A percentile compares a stretch with the other conserved stretches of the same genome.
phyloP scores from a whole-genome alignment of 2,329 filamentous ascomycete genomes.

The Bipolaris oryzae region DNA sequence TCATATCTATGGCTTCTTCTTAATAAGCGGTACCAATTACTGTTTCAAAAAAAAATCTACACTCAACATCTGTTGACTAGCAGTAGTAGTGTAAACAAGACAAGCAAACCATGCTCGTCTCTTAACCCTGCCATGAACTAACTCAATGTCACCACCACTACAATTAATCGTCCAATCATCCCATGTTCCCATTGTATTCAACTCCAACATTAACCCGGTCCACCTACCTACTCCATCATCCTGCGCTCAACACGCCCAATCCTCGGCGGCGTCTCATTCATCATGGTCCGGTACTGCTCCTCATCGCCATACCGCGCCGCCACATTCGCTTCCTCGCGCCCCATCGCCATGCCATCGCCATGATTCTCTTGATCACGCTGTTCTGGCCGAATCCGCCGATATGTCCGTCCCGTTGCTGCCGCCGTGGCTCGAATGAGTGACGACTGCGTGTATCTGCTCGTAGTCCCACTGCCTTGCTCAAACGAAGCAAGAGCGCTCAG shows the following conservation, averaged over 20 bases:
- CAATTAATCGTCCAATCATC: neutral
- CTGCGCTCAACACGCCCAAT: slow-evolving; percentile 42
- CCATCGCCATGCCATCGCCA: slow-evolving; percentile 34
- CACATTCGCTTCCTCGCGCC: slow-evolving; percentile 29
- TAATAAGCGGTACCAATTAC: no score
- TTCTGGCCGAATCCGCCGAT: slow-evolving; percentile 24
- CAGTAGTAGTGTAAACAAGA: no score
- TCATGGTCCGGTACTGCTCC: slow-evolving; percentile 26
- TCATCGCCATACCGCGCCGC: slow-evolving; percentile 31
- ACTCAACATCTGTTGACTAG: no score
- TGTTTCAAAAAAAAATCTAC: no score
- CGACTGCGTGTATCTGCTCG: slow-evolving; percentile 18
- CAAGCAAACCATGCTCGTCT: no score
- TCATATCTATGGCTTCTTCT: no score
- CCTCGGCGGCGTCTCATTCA: slow-evolving; percentile 48
- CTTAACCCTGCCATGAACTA: no score
- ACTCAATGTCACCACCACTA: no score
- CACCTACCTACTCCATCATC: slow-evolving; percentile 4
- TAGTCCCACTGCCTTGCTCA: slow-evolving; percentile 19
- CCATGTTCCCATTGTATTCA: neutral
- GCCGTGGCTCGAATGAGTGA: slow-evolving; percentile 7
- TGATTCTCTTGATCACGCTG: slow-evolving; percentile 46
- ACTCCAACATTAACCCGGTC: neutral
- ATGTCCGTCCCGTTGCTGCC: slow-evolving; percentile 8
- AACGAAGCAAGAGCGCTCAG: slow-evolving; percentile 11